Evolutionary conservation across 1,284 basidiomycete genomes (phyloP).

Genomic region (Ustilago crameri): DNA sequence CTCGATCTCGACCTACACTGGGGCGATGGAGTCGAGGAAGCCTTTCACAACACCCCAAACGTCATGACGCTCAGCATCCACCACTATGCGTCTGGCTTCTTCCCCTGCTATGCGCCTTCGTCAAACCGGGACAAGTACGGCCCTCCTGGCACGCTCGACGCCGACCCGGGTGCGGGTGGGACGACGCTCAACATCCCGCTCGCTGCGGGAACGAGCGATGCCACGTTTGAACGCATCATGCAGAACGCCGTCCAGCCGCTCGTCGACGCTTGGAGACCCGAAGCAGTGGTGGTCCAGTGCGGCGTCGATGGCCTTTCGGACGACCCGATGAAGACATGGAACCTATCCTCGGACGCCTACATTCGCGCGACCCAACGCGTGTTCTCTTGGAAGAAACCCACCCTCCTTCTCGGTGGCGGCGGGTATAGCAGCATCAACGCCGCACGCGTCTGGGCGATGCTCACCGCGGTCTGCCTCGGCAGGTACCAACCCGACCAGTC

Average conservation of each 20-base stretch:
- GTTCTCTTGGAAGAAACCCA: slow-evolving; percentile 39
- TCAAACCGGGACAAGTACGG: slow-evolving; percentile 30
- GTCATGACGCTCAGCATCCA: slow-evolving; percentile 81
- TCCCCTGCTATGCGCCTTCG: slow-evolving; percentile 72
- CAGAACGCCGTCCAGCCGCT: slow-evolving; percentile 71
- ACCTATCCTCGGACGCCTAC: slow-evolving; percentile 75
- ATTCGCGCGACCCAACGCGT: slow-evolving; percentile 26
- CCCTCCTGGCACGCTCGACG: slow-evolving; percentile 34
- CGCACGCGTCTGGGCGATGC: slow-evolving; percentile 34
- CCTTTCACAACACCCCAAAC: slow-evolving; percentile 69
- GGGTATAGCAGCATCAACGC: slow-evolving; percentile 47
- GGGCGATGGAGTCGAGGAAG: slow-evolving; percentile 78
- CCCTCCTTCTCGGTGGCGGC: slow-evolving; percentile 49
- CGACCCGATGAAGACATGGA: slow-evolving; percentile 77
- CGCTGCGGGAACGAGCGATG: slow-evolving; percentile 21
- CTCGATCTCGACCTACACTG: slow-evolving; percentile 92
- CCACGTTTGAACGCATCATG: slow-evolving; percentile 26
- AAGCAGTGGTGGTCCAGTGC: slow-evolving; percentile 84
- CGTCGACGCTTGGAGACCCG: slow-evolving; percentile 76
- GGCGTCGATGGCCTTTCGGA: slow-evolving; percentile 86
- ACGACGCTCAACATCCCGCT: slow-evolving; percentile 47
- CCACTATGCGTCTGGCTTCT: slow-evolving; percentile 83
- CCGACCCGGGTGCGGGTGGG: slow-evolving; percentile 16
- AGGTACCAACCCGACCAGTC: slow-evolving; percentile 8
- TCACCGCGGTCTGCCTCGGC: slow-evolving; percentile 40